These are phyloP conservation scores for Alternaria brassicae DNA, from an alignment of 2,329 filamentous ascomycete species.

Conservation along the genomic window DNA sequence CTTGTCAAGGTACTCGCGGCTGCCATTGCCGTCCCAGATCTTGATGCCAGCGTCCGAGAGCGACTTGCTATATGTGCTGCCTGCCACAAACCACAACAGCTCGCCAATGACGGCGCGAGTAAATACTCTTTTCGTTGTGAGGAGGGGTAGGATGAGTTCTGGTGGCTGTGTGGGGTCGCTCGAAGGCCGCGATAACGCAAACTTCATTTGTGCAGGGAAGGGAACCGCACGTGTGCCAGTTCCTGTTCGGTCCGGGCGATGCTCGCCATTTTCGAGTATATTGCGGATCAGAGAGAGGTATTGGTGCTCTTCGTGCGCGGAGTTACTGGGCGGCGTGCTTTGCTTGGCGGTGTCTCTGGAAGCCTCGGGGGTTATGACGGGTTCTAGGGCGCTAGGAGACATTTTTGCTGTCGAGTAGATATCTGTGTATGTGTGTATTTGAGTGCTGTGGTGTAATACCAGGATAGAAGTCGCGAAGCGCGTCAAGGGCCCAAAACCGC, in stretches of 20 bases:
- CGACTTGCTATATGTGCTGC: slow-evolving; percentile 78
- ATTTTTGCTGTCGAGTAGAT: slow-evolving; percentile 20
- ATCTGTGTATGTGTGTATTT: background rate
- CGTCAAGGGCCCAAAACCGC: slow-evolving; percentile 36
- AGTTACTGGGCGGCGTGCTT: slow-evolving; percentile 23
- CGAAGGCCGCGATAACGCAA: slow-evolving; percentile 71
- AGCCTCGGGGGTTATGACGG: slow-evolving; percentile 29
- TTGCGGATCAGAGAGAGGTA: slow-evolving; percentile 89
- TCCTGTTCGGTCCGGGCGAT: slow-evolving; percentile 89
- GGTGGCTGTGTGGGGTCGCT: slow-evolving; percentile 50
- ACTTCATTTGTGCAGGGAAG: slow-evolving; percentile 84
- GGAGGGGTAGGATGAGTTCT: slow-evolving; percentile 79
- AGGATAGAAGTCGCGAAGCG: slow-evolving; percentile 26
- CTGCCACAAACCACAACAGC: slow-evolving; percentile 93
- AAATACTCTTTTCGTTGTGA: slow-evolving; percentile 98
- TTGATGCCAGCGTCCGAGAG: slow-evolving; percentile 84
- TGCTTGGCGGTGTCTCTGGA: slow-evolving; percentile 29
- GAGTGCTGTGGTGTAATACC: background rate
- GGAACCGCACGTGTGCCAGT: slow-evolving; percentile 93
- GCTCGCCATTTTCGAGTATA: slow-evolving; percentile 83
- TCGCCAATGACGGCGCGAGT: slow-evolving; percentile 87
- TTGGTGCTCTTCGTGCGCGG: slow-evolving; percentile 83
- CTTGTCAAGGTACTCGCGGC: slow-evolving; percentile 85
- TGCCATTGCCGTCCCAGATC: slow-evolving; percentile 98
- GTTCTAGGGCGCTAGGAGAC: slow-evolving; percentile 38